phyloP scores from a whole-genome alignment of 768 basidiomycete species.

The Neoboletus subvelutipes region DNA sequence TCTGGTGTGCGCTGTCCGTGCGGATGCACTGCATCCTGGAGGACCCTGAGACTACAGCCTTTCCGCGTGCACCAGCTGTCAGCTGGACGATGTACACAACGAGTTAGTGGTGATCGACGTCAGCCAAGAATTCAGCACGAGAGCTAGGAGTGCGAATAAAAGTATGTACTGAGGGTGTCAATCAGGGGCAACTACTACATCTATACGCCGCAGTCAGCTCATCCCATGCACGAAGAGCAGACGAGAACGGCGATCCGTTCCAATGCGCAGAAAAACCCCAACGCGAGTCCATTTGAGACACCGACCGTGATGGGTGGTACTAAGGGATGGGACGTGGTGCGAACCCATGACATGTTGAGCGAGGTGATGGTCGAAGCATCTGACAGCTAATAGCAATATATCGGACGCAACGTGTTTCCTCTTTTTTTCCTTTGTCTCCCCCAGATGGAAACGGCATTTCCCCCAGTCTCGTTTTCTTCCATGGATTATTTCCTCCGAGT shows the following conservation, averaged over 20 bases:
- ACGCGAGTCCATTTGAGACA: conserved; percentile 3
- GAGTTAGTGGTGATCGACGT: neutral
- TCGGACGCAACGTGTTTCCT: conserved; percentile 18
- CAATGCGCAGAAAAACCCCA: neutral
- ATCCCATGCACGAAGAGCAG: neutral
- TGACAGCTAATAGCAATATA: conserved; percentile 19
- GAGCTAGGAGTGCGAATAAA: neutral
- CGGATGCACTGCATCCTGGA: conserved; percentile 21
- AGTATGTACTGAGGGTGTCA: conserved; percentile 7
- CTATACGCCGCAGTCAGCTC: neutral
- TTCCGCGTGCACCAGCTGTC: conserved; percentile 10
- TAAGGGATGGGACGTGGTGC: conserved; percentile 6
- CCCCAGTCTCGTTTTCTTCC: neutral
- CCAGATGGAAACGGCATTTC: neutral
- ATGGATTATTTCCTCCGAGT: conserved; percentile 13
- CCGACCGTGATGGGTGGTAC: conserved; percentile 3
- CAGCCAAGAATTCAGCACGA: neutral
- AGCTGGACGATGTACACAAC: conserved; percentile 3
- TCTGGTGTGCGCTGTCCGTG: conserved; percentile 25
- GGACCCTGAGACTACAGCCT: conserved; percentile 23
- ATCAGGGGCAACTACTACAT: conserved; percentile 12
- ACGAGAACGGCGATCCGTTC: conserved; percentile 1
- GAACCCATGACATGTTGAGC: conserved; percentile 10
- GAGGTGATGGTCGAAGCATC: conserved; percentile 11
- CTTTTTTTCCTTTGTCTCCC: neutral